These are phyloP conservation scores for Colletotrichum paranaense DNA, from an alignment of 2,329 filamentous ascomycete species.

Conservation along the genomic window DNA sequence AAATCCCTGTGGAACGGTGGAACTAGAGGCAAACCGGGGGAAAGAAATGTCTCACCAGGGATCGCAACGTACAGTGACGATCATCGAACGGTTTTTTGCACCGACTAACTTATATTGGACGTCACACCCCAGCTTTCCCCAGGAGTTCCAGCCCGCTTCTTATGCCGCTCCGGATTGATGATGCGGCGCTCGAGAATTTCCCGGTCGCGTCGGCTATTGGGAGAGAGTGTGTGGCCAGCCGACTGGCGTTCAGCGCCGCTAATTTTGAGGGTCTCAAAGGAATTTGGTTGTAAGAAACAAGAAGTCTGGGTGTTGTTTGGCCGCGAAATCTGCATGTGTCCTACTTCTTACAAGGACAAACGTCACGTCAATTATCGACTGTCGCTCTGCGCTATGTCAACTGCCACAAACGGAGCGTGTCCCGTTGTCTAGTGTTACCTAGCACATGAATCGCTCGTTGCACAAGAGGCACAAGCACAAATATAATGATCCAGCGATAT, in stretches of 20 bases:
- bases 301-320: background rate
- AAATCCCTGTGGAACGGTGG: background rate
- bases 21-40: background rate
- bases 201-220: constrained; percentile 15
- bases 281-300: background rate
- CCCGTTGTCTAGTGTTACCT: background rate
- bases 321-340: background rate
- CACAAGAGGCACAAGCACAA: background rate
- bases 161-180: background rate
- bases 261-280: too few relatives aligned
- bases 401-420: background rate
- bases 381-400: background rate
- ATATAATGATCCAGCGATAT: background rate
- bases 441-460: background rate
- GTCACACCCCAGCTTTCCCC: background rate
- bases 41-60: constrained; percentile 18
- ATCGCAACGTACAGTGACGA: background rate
- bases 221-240: background rate
- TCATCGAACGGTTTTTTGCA: background rate
- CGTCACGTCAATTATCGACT: background rate
- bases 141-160: background rate
- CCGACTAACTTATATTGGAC: background rate
- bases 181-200: constrained; percentile 22
- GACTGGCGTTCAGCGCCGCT: background rate
- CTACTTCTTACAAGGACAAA: background rate